Percentiles rank a stretch among this genome's conserved stretches.
phyloP scores from a whole-genome alignment of 768 basidiomycete genomes.

The Porphyrellus cyaneotinctus region DNA sequence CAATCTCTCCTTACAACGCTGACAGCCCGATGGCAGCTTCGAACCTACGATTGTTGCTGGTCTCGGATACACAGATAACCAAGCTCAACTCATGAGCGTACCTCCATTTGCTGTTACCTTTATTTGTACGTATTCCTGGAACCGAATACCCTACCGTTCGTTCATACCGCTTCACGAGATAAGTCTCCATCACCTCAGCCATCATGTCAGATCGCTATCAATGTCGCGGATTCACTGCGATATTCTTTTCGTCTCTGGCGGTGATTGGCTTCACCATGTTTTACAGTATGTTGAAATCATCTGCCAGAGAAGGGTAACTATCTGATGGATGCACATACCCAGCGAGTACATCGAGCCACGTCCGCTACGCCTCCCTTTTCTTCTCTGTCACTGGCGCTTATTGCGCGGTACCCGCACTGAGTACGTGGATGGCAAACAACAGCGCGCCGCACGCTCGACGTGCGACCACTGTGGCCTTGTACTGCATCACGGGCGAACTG shows the following conservation, averaged over 20 bases:
- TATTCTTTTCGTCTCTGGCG: slow-evolving; percentile 41
- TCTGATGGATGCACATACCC: slow-evolving; percentile 3
- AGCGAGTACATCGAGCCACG: slow-evolving; percentile 29
- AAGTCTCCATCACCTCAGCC: slow-evolving; percentile 28
- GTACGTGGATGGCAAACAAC: slow-evolving; percentile 1
- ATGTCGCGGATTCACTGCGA: slow-evolving; percentile 45
- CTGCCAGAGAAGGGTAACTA: neutral
- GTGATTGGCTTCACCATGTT: slow-evolving; percentile 55
- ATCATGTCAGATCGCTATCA: slow-evolving; percentile 52
- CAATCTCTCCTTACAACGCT: slow-evolving; percentile 26
- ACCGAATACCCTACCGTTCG: neutral
- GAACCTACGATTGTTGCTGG: slow-evolving; percentile 50
- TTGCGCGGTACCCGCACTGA: slow-evolving; percentile 2
- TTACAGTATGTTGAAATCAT: slow-evolving; percentile 31
- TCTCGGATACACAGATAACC: slow-evolving; percentile 51
- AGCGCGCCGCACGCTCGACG: slow-evolving; percentile 1
- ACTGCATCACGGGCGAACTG: neutral
- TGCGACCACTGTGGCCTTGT: neutral
- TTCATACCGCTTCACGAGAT: neutral
- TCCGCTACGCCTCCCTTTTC: slow-evolving; percentile 56
- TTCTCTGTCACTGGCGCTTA: slow-evolving; percentile 51
- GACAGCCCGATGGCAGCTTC: slow-evolving; percentile 47
- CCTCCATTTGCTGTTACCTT: slow-evolving; percentile 19
- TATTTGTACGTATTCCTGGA: slow-evolving; percentile 37
- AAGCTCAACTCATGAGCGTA: slow-evolving; percentile 64